Conservation (phyloP, 2,329 filamentous ascomycete species). For the Ophiostoma australiae region DNA sequence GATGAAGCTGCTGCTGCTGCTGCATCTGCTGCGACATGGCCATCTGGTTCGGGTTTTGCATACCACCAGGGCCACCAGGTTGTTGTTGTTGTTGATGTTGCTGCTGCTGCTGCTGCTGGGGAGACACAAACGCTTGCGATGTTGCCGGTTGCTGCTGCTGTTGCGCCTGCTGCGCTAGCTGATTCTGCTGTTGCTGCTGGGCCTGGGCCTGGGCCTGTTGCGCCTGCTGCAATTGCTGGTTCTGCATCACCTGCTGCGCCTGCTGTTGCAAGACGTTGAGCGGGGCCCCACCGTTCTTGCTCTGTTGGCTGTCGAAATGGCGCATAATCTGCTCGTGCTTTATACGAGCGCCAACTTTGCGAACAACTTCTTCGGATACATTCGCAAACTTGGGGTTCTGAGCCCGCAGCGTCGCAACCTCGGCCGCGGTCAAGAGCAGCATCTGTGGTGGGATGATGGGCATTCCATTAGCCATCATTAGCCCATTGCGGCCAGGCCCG, state of each 20-base stretch:
- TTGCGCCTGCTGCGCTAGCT: slow-evolving; percentile 27
- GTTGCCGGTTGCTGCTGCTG: slow-evolving; percentile 22
- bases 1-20: slow-evolving; percentile 29
- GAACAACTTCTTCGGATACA: slow-evolving; percentile 24
- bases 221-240: slow-evolving; percentile 18
- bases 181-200: slow-evolving; percentile 16
- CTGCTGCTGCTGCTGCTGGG: slow-evolving; percentile 26
- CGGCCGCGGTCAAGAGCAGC: slow-evolving; percentile 19
- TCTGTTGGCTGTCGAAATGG: slow-evolving; percentile 21
- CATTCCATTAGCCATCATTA: slow-evolving; percentile 14
- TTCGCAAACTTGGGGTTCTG: slow-evolving; percentile 25
- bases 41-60: slow-evolving; percentile 21
- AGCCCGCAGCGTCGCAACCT: slow-evolving; percentile 23
- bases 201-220: slow-evolving; percentile 15
- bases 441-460: slow-evolving; percentile 24
- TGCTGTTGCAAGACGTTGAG: slow-evolving; percentile 25
- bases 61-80: slow-evolving; percentile 16
- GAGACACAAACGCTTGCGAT: slow-evolving; percentile 12
- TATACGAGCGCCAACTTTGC: slow-evolving; percentile 18
- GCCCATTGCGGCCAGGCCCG: background rate
- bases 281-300: slow-evolving; percentile 18
- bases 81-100: slow-evolving; percentile 21
- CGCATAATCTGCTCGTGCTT: slow-evolving; percentile 25
- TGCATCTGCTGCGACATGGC: background rate
- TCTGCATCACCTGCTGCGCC: slow-evolving; percentile 30